These are phyloP conservation scores for Wolfiporia cocos DNA, from an alignment of 1,284 basidiomycete genomes.

Conservation along the genomic window DNA sequence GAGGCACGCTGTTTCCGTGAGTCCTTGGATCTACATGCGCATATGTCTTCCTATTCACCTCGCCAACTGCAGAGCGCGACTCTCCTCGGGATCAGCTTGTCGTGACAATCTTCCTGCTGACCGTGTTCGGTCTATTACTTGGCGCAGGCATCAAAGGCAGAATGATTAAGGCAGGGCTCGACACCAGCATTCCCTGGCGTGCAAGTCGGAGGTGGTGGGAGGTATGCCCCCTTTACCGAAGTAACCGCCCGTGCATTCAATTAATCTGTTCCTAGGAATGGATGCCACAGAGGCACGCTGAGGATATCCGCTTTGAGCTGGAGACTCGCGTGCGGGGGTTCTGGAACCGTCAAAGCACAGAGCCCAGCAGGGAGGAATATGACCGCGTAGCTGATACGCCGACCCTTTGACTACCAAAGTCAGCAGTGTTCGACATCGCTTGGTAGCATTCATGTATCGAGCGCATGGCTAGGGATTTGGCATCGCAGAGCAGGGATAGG, in stretches of 20 bases:
- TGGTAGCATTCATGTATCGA: no score
- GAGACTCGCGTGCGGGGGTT: slow-evolving; percentile 25
- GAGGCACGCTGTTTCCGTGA: slow-evolving; percentile 93
- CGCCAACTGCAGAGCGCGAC: slow-evolving; percentile 73
- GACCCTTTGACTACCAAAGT: slow-evolving; percentile 4
- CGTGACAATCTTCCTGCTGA: slow-evolving; percentile 84
- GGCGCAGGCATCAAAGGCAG: slow-evolving; percentile 79
- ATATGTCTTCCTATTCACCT: no score
- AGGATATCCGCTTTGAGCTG: slow-evolving; percentile 38
- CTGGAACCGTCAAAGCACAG: slow-evolving; percentile 15
- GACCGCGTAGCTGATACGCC: slow-evolving; percentile 27
- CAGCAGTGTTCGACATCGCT: no score
- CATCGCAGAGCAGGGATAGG: no score
- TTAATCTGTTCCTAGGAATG: slow-evolving; percentile 43
- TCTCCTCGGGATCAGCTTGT: slow-evolving; percentile 88
- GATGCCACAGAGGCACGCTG: slow-evolving; percentile 48
- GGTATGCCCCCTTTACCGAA: slow-evolving; percentile 41
- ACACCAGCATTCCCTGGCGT: slow-evolving; percentile 56
- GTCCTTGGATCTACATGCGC: slow-evolving; percentile 30
- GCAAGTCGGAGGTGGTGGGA: slow-evolving; percentile 72
- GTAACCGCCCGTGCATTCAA: no score
- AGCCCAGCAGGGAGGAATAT: slow-evolving; percentile 35
- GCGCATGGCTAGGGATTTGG: no score
- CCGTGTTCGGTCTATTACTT: slow-evolving; percentile 78
- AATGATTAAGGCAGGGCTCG: slow-evolving; percentile 71